Percentiles rank a stretch among this genome's conserved stretches.
Conservation (phyloP, 2,329 filamentous ascomycete species). For the Harringtonia lauricola region DNA sequence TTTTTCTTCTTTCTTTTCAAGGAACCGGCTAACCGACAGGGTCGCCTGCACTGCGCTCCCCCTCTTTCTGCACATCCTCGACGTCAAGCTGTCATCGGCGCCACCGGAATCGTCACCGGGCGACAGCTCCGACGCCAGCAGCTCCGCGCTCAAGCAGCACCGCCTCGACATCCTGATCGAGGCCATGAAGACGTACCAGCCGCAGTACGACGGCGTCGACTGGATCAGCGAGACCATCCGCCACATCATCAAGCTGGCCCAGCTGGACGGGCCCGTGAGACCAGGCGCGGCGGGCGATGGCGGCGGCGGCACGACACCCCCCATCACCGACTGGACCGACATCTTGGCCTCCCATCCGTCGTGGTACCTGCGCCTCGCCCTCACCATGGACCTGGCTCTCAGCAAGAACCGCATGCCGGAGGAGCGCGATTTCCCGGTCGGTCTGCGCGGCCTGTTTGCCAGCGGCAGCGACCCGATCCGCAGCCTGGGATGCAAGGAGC, state of each 20-base stretch:
- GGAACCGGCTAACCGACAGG: constrained; percentile 1
- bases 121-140: too few species aligned
- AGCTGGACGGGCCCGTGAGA: constrained; percentile 8
- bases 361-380: constrained; percentile 11
- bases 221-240: constrained; percentile 12
- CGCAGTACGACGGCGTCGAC: constrained; percentile 12
- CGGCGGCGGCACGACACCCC: not conserved
- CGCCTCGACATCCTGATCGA: constrained; percentile 16
- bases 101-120: not conserved
- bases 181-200: constrained; percentile 14
- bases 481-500: not conserved
- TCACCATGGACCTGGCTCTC: constrained; percentile 12
- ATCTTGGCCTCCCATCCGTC: constrained; percentile 10
- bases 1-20: not conserved
- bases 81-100: constrained; percentile 9
- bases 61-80: constrained; percentile 11
- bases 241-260: constrained; percentile 10
- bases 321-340: constrained; percentile 10
- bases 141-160: constrained; percentile 28
- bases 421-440: constrained; percentile 11
- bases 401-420: constrained; percentile 14
- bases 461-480: not conserved
- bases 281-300: not conserved
- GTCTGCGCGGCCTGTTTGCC: constrained; percentile 9
- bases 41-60: constrained; percentile 12